These are phyloP conservation scores for Monilinia fructigena DNA, from an alignment of 2,329 filamentous ascomycete species.

Conservation along the genomic window DNA sequence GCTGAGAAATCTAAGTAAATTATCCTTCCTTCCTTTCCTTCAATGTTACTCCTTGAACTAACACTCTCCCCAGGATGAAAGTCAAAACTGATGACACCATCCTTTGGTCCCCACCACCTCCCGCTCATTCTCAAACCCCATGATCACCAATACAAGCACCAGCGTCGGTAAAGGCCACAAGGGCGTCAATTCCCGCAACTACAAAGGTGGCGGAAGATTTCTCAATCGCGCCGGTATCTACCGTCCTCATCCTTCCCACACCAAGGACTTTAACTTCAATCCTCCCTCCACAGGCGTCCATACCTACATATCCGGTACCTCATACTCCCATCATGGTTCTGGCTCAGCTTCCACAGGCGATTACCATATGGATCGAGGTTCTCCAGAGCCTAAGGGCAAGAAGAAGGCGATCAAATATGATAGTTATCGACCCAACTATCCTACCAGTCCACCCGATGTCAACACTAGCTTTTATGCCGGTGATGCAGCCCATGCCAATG, in stretches of 20 bases:
- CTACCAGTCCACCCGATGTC: neutral
- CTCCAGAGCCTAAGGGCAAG: neutral
- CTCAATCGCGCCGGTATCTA: neutral
- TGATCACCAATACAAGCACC: neutral
- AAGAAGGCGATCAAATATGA: neutral
- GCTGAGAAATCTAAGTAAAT: neutral
- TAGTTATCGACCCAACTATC: neutral
- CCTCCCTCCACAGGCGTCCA: neutral
- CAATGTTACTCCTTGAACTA: neutral
- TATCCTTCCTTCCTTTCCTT: neutral
- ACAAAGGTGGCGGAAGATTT: neutral
- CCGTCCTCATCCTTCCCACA: neutral
- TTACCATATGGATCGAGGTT: neutral
- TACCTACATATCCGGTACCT: neutral
- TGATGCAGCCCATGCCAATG: neutral
- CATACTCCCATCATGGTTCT: neutral
- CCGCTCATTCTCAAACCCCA: neutral
- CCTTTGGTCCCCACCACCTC: neutral
- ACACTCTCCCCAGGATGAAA: neutral
- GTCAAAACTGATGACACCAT: neutral
- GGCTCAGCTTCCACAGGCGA: neutral
- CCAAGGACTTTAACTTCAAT: neutral
- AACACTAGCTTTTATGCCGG: neutral
- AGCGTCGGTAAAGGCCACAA: neutral
- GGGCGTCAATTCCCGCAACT: no score